Evolutionary conservation across 1,284 basidiomycete genomes (phyloP).

Genomic region (Trametes polyzona): DNA sequence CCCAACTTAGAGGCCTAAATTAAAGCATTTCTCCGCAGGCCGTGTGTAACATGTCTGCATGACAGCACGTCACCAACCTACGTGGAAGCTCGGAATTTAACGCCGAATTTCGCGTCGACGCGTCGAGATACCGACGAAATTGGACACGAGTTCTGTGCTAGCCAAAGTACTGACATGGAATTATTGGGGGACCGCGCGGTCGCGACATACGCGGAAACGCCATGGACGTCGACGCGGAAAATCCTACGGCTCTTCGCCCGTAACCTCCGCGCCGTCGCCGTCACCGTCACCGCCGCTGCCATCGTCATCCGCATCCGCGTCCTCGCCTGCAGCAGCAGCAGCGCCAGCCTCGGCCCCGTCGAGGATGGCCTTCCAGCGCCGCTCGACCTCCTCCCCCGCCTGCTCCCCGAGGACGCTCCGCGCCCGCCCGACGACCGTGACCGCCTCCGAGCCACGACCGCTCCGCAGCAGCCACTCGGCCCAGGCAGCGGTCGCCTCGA

Average conservation of each 20-base stretch:
- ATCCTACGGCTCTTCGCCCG: slow-evolving; percentile 2
- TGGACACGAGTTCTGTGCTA: neutral
- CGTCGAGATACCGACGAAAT: neutral
- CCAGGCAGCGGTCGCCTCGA: slow-evolving; percentile 48
- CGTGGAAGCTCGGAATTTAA: neutral
- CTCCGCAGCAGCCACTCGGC: slow-evolving; percentile 48
- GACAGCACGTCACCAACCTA: slow-evolving; percentile 1
- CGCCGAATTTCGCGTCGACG: neutral
- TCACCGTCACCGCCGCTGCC: neutral
- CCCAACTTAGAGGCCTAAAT: slow-evolving; percentile 10
- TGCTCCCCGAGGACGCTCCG: slow-evolving; percentile 22
- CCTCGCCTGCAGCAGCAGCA: slow-evolving; percentile 8
- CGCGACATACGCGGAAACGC: neutral
- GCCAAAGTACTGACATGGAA: neutral
- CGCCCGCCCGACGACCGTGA: slow-evolving; percentile 30
- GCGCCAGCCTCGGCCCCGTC: slow-evolving; percentile 14
- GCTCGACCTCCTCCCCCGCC: slow-evolving; percentile 29
- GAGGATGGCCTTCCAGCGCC: slow-evolving; percentile 31
- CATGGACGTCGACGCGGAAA: neutral
- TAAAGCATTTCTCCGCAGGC: neutral
- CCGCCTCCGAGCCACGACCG: slow-evolving; percentile 39
- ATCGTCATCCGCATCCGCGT: slow-evolving; percentile 4
- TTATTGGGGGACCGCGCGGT: neutral
- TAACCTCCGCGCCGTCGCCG: slow-evolving; percentile 5
- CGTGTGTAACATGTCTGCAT: neutral